Base-by-base conservation (phyloP, 116 monocot species). In the Posidonia oceanica region DNA sequence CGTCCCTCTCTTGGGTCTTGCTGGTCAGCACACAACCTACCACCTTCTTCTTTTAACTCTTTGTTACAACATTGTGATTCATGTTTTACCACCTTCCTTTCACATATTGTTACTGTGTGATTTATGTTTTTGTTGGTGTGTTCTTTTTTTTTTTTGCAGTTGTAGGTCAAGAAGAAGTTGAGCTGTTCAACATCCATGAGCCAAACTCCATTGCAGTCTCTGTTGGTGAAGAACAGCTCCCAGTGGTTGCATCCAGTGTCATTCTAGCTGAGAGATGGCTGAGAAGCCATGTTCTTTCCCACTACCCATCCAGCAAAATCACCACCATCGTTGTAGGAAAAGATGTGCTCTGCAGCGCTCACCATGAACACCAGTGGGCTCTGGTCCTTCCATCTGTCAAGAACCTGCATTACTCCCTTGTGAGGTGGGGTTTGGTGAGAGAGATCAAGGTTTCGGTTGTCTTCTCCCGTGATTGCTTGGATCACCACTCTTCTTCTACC, bases 141-240 rank as follows among this genome's bases (percentile, higher is more conserved):
- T 37, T 61, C 39, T 3, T 21, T 36, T 58, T 22, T 3, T 37
- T 63, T 71, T 17, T 52, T 56, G 39, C 71, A 86, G 86, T 55
- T 77, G 44, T 74, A 86, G 82, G 79, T 86, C 79, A 86, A 80
- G 82, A 86, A 81, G 64, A 36, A 36, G 68, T 68, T 54, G 54
- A 20, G 54, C 51, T 64, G 64, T 21, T 13, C 59, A 14, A 23
- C 59, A 12, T 22, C 62, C 21, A 59, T 16, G 14, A 10, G 14
- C 57, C 68, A 39, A 4, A 68, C 13, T 18, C 73, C 36, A 52
- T 72, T 16, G 72, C 73, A 1, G 79, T 70, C 41, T 39, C 66
- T 16, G 66, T 81, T 22, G 52, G 7, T 52, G 71, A 42, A 22
- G 4, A 67, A 36, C 69, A 84, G 29, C 81, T 87, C 40, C 57